phyloP scores from a whole-genome alignment of 73 alveolate genomes.

The Paraurostyla sp. region DNA sequence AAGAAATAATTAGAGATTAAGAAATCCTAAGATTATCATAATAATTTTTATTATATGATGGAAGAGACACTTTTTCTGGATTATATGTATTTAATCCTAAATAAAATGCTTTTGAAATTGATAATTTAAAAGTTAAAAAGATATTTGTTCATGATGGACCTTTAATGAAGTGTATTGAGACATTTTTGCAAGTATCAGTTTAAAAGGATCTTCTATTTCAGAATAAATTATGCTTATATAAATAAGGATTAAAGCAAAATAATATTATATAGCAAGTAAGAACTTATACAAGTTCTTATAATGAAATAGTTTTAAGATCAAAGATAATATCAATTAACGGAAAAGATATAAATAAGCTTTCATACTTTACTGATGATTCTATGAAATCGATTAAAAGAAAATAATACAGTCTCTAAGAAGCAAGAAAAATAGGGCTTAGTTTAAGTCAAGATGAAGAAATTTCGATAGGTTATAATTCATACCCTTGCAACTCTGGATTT shows the following conservation, averaged over 20 bases:
- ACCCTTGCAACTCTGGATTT: constrained; percentile 41
- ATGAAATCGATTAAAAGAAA: constrained; percentile 15
- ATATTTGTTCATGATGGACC: not conserved
- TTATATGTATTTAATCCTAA: constrained; percentile 34
- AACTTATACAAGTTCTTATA: not conserved
- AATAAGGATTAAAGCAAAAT: not conserved
- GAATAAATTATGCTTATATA: constrained; percentile 12
- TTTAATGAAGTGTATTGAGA: not conserved
- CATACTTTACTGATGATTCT: constrained; percentile 46
- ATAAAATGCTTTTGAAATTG: not conserved
- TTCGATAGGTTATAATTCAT: not conserved
- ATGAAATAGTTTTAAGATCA: constrained; percentile 42
- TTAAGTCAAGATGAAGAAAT: not conserved
- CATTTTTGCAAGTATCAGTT: not conserved
- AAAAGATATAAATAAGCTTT: not conserved
- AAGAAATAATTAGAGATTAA: not conserved
- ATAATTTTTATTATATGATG: constrained; percentile 19
- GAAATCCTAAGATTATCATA: not conserved
- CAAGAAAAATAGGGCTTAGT: not conserved
- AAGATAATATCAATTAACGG: not conserved
- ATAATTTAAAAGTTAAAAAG: not conserved
- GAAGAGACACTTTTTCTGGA: constrained; percentile 33
- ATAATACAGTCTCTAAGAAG: not conserved
- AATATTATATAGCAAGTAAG: not conserved
- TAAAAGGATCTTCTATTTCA: not conserved